Conservation (phyloP, 331 rosid species). For the Phaseolus coccineus region DNA sequence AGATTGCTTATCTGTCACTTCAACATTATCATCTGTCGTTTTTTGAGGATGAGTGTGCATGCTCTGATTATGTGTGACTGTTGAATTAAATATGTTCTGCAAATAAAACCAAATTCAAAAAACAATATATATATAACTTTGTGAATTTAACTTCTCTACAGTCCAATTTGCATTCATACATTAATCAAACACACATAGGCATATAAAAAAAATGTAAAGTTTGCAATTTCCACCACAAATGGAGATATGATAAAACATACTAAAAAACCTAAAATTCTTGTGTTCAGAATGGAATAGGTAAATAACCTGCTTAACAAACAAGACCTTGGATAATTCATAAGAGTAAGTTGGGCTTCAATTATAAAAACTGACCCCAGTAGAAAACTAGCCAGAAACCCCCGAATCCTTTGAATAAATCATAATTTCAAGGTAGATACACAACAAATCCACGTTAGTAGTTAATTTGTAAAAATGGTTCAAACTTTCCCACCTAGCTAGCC, state of each 20-base stretch:
- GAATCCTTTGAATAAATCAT: slow-evolving; percentile 33
- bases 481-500: slow-evolving; percentile 30
- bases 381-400: slow-evolving; percentile 23
- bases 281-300: slow-evolving; percentile 7
- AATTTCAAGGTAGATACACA: slow-evolving; percentile 25
- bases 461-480: slow-evolving; percentile 24
- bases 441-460: slow-evolving; percentile 20
- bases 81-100: slow-evolving; percentile 54
- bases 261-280: not conserved
- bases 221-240: slow-evolving; percentile 25
- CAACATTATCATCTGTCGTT: slow-evolving; percentile 45
- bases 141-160: not conserved
- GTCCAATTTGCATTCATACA: slow-evolving; percentile 16
- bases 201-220: slow-evolving; percentile 10
- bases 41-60: slow-evolving; percentile 44
- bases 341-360: slow-evolving; percentile 35
- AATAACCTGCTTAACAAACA: not conserved
- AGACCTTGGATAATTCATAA: slow-evolving; percentile 4
- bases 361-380: not conserved
- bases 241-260: slow-evolving; percentile 24
- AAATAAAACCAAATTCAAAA: slow-evolving; percentile 41
- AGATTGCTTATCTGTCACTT: slow-evolving; percentile 42
- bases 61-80: slow-evolving; percentile 48
- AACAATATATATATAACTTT: not conserved
- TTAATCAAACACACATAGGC: slow-evolving; percentile 5